Base-by-base conservation (phyloP, 768 basidiomycete species). In the Panellus pusillus region DNA sequence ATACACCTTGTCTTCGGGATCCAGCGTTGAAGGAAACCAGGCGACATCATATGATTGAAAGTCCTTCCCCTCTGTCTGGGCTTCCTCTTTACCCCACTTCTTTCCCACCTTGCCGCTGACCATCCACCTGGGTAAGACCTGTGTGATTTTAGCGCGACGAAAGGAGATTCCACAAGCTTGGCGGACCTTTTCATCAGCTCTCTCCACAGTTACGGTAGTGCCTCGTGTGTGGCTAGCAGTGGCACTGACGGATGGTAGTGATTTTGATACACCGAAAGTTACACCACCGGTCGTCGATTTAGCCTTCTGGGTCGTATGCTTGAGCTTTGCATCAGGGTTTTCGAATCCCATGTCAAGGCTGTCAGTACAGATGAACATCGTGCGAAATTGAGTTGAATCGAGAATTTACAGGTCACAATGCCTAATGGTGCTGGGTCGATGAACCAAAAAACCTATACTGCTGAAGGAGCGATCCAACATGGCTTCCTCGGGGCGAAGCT, bases 391-490 rank as follows among this genome's bases (percentile, higher is more conserved):
- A n/a, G n/a, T n/a, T n/a, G n/a, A 40, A 11, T 9, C 6, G 4
- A 2, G 17, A 9, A 45, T 43, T 52, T 27, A 52, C 50, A 52
- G 44, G 19, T 52, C 50, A 29, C 50, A 52, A 9, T 18, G 31
- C 1, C 44, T 12, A 14, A 52, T 52, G 11, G 50, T 38, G n/a
- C 8, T 44, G 13, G 43, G 36, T 1, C 50, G 42, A 28, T 52
- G 43, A 13, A 45, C 50, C 12, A 52, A 38, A 8, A 52, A 52
- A 4, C 51, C 51, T 8, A 52, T 5, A n/a, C 45, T 52, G 15
- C 51, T 52, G 29, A 39, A 52, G 9, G 51, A 52, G 18, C 51
- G 51, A 8, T 52, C 51, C 6, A 52, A 28, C 4, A 31, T 20
- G 0, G 51, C 45, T 17, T 52, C 51, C 2, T 37, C 51, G 8